phyloP scores from a whole-genome alignment of 1,139 yeast genomes.

The Debaryomycetaceae sp. region DNA sequence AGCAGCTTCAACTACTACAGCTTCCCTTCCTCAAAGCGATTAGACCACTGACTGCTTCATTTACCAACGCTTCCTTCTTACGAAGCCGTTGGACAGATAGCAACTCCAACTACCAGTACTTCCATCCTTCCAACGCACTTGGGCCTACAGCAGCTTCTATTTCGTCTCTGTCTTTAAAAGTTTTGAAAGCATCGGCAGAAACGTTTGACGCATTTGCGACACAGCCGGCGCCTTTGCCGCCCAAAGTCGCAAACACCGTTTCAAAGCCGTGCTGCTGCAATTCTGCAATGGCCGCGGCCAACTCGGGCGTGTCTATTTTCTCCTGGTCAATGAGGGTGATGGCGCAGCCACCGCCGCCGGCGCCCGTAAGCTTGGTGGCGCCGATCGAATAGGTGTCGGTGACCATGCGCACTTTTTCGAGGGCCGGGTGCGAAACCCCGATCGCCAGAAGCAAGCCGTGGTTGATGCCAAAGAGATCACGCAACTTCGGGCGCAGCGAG shows the following conservation, averaged over 20 bases:
- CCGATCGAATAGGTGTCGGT: constrained; percentile 61
- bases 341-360: constrained; percentile 99
- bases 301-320: no score
- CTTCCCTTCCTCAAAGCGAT: no score
- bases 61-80: not conserved
- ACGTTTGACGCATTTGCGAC: constrained; percentile 16
- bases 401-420: constrained; percentile 59
- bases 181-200: constrained; percentile 26
- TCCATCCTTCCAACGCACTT: constrained; percentile 37
- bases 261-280: constrained; percentile 48
- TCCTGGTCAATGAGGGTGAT: constrained; percentile 68
- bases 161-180: constrained; percentile 27
- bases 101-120: constrained; percentile 36
- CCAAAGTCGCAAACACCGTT: constrained; percentile 73
- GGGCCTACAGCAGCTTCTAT: constrained; percentile 40
- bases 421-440: constrained; percentile 86
- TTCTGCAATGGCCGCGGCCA: constrained; percentile 19
- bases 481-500: constrained; percentile 34
- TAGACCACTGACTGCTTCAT: not conserved
- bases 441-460: constrained; percentile 80
- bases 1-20: no score
- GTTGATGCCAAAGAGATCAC: constrained; percentile 67
- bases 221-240: constrained; percentile 80
- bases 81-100: constrained; percentile 1
- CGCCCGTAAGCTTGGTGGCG: constrained; percentile 90